Evolutionary conservation across 306 rosid genomes (phyloP), one percentile per base, ranked within the genome.

Genomic region (Mucuna pruriens): DNA sequence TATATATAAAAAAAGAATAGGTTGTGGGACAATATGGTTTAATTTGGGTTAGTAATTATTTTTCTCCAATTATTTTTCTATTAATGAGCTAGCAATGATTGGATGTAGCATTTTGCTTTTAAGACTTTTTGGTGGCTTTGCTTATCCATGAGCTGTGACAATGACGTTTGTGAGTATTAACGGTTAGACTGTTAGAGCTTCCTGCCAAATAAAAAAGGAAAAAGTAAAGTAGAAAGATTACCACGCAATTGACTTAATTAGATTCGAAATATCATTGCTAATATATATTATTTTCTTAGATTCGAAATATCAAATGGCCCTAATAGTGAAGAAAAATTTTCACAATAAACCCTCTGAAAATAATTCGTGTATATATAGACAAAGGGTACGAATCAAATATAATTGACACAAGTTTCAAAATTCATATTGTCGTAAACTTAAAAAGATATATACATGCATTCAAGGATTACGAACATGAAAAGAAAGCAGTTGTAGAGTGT

Each of bases 111-210:
- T 71, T 15, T 20, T 20, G 65, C 67, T 6, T 19, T 54, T 6
- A 52, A 19, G 66, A 74, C 64, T 17, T 33, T 51, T 72, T 60
- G 64, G 64, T 51, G 45, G 29, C 46, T 74, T 74, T 54, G 12
- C 54, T 55, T 22, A 38, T 74, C 52, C 39, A 55, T 48, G 46
- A 31, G 31, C 45, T 71, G 38, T 54, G 78, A 54, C 78, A 54
- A 22, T 74, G 54, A 74, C 68, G 79, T 39, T 55, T 75, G 70
- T 58, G 40, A 36, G 52, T n/a, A 39, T 16, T 38, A 75, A 39
- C 70, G 8, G 6, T 25, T 2, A 16, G 1, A 39, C 70, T 7
- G 6, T 25, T 2, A 16, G 1, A 26, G 13, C 10, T 75, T 40
- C 71, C 31, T 40, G 16, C 80, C 40, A 58, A 58, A 75, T 25